Conservation (phyloP, 2,329 filamentous ascomycete species). For the Fusarium buharicum region DNA sequence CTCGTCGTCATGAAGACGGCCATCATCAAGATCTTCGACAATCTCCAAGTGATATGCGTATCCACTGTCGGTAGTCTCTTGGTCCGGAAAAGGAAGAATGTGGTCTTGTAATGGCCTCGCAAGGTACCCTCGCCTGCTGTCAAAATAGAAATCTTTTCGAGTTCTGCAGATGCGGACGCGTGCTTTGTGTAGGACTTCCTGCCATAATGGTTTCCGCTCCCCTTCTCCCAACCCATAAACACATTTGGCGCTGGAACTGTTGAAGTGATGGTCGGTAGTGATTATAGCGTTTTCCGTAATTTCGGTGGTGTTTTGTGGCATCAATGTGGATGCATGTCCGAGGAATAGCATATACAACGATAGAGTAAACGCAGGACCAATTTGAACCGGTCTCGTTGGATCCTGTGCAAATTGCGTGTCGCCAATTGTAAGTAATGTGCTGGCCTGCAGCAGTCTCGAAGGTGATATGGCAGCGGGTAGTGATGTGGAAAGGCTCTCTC, state of each 20-base stretch:
- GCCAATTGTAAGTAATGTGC: slow-evolving; percentile 86
- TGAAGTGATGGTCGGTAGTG: neutral
- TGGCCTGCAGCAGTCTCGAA: slow-evolving; percentile 89
- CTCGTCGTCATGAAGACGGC: slow-evolving; percentile 61
- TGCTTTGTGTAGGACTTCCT: slow-evolving; percentile 95
- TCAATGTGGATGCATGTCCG: slow-evolving; percentile 69
- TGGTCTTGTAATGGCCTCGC: slow-evolving; percentile 2
- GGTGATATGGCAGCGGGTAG: slow-evolving; percentile 87
- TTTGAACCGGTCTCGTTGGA: slow-evolving; percentile 74
- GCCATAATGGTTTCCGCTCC: slow-evolving; percentile 81
- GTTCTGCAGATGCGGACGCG: slow-evolving; percentile 81
- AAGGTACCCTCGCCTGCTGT: slow-evolving; percentile 34
- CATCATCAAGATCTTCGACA: slow-evolving; percentile 79
- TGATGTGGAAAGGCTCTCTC: slow-evolving; percentile 83
- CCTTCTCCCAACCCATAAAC: slow-evolving; percentile 46
- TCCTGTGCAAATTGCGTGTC: slow-evolving; percentile 82
- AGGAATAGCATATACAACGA: slow-evolving; percentile 96
- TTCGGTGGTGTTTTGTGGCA: slow-evolving; percentile 15
- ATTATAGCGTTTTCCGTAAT: neutral
- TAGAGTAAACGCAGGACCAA: slow-evolving; percentile 86
- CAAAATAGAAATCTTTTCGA: slow-evolving; percentile 52
- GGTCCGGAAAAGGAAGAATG: neutral
- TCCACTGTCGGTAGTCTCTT: slow-evolving; percentile 6
- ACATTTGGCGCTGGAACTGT: neutral
- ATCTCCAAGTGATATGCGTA: slow-evolving; percentile 86